phyloP scores from a whole-genome alignment of 192 early-diverging fungal species.

The Bifiguratus adelaidae region DNA sequence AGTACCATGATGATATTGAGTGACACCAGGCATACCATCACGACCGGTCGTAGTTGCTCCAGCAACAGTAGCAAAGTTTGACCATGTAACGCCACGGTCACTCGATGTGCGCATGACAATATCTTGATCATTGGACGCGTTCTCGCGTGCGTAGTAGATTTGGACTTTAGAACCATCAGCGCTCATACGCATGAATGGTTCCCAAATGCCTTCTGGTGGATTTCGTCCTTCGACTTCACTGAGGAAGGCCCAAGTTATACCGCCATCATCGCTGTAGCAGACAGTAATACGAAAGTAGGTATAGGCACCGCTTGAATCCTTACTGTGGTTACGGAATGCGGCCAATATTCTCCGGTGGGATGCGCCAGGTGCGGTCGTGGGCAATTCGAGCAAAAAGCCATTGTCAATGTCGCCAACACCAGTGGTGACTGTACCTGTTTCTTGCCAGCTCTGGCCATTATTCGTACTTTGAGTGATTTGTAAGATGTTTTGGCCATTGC shows the following conservation, averaged over 20 bases:
- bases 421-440: background rate
- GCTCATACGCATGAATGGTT: background rate
- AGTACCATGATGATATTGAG: background rate
- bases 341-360: slow-evolving; percentile 1
- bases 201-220: background rate
- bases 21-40: slow-evolving; percentile 1
- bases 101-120: background rate
- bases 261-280: background rate
- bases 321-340: background rate
- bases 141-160: background rate
- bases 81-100: background rate
- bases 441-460: background rate
- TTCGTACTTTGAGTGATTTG: background rate
- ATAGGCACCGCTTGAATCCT: background rate
- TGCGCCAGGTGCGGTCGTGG: no score
- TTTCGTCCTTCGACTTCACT: background rate
- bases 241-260: background rate
- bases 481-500: background rate
- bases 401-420: background rate
- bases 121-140: background rate
- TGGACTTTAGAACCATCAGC: background rate
- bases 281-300: slow-evolving; percentile 3
- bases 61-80: background rate
- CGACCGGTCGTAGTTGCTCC: background rate
- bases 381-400: background rate